Evolutionary conservation across 768 basidiomycete genomes (phyloP), one percentile per base, ranked within the genome.

Genomic region (Phlebiopsis gigantea): DNA sequence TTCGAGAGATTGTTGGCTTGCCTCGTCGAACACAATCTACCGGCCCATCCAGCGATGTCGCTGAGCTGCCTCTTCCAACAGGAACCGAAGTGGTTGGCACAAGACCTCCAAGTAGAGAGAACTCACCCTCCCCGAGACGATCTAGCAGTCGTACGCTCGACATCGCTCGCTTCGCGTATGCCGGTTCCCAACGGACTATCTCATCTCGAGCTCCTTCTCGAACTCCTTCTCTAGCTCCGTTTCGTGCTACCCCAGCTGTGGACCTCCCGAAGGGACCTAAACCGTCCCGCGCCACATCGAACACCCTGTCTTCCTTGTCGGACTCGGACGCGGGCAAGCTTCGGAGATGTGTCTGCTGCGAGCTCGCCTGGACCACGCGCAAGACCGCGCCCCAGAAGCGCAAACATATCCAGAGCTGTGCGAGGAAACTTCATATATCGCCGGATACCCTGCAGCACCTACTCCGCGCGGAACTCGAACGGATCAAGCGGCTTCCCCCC

Each of bases 301-400:
- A 15, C 17, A 31, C 28, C 47, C 30, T 39, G 12, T 46, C 49
- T 10, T 30, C 76, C 46, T 73, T 84, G 57, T 68, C 79, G 0
- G 77, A 79, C 43, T 55, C 69, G 2, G 74, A 85, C 24, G 65
- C 89, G 4, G 65, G 66, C 1, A 76, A 66, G 24, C 65, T 91
- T 1, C 66, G 71, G 10, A 80, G 73, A 62, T 92, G 90, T 62
- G 73, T 90, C 44, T 75, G 78, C 34, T 92, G 90, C 61, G 79
- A 82, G 22, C 65, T 77, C 14, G 69, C 69, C 1, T 93, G 90
- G 90, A 92, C 87, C 3, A 71, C 80, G 12, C 77, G 79, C 53
- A 93, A 93, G 67, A 79, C 79, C 3, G 71, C 71, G 10, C 60
- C 69, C 17, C 82, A 85, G 63, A 93, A 93, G 68, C 68, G 80